These are phyloP conservation scores for Paecilomyces sp. DNA, from an alignment of 2,329 filamentous ascomycete species.

Conservation along the genomic window DNA sequence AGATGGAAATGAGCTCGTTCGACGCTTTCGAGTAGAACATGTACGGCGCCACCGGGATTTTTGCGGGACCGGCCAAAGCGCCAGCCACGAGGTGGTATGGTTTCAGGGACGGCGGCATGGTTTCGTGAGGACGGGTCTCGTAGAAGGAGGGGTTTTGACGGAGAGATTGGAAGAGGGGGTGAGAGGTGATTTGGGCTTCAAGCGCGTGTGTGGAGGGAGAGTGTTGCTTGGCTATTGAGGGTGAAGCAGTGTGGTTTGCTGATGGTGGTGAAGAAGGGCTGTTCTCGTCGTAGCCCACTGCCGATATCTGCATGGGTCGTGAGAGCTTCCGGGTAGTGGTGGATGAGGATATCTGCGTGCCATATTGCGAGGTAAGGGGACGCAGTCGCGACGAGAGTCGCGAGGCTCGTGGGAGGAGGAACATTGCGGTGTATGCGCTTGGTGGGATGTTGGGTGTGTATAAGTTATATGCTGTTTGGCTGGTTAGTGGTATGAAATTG, in stretches of 20 bases:
- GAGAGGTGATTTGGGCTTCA: slow-evolving; percentile 29
- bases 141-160: slow-evolving; percentile 57
- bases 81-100: slow-evolving; percentile 72
- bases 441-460: not conserved
- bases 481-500: too few species aligned
- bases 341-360: not conserved
- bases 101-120: slow-evolving; percentile 64
- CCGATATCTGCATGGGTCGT: not conserved
- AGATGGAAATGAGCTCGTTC: slow-evolving; percentile 18
- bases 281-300: not conserved
- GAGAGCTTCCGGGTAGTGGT: not conserved
- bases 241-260: not conserved
- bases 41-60: slow-evolving; percentile 70
- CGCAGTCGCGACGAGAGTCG: not conserved
- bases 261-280: not conserved
- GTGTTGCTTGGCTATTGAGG: not conserved
- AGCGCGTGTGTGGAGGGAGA: not conserved
- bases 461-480: not conserved
- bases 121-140: slow-evolving; percentile 76
- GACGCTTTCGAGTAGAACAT: slow-evolving; percentile 17
- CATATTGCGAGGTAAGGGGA: not conserved
- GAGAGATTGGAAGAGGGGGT: slow-evolving; percentile 62
- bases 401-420: not conserved
- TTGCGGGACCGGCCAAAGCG: slow-evolving; percentile 63
- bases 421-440: not conserved